These are phyloP conservation scores for Rauvolfia tetraphylla DNA, from an alignment of 257 asterid species.

Conservation along the genomic window DNA sequence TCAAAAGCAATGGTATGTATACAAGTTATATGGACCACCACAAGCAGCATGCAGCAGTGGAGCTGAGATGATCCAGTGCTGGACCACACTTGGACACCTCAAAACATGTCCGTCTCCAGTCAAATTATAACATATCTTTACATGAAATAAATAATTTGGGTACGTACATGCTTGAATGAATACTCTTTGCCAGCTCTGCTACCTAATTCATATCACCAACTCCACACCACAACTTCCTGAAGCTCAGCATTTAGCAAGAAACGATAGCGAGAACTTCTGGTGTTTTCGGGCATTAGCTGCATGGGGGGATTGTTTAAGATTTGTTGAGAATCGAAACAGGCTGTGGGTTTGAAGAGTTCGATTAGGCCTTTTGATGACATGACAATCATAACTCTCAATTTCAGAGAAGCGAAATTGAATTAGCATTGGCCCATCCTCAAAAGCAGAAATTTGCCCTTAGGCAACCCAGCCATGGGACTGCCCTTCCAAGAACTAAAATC, in stretches of 20 bases:
- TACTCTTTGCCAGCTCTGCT: not conserved
- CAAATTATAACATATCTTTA: slow-evolving; percentile 1
- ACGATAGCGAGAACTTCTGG: too few species aligned
- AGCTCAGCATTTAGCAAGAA: not conserved
- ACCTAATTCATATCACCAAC: slow-evolving; percentile 10
- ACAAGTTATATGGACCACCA: slow-evolving; percentile 11
- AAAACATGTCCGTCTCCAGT: not conserved
- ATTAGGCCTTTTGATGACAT: not conserved
- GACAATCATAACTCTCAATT: slow-evolving; percentile 3
- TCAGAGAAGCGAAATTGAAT: not conserved
- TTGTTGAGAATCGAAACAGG: too few species aligned
- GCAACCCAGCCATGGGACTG: not conserved
- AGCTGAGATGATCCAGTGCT: not conserved
- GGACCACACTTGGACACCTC: not conserved
- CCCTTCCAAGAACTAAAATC: not conserved
- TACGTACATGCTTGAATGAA: not conserved
- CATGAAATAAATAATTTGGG: not conserved
- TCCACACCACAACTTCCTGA: not conserved
- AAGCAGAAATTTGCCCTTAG: not conserved
- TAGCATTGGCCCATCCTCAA: slow-evolving; percentile 9
- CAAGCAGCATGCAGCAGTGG: not conserved
- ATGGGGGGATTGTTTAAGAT: not conserved
- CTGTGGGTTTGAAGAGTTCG: not conserved
- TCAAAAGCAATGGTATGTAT: not conserved
- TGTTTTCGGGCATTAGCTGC: not conserved